Base-by-base conservation (phyloP, 1,284 basidiomycete species). In the Coriolopsis trogii region DNA sequence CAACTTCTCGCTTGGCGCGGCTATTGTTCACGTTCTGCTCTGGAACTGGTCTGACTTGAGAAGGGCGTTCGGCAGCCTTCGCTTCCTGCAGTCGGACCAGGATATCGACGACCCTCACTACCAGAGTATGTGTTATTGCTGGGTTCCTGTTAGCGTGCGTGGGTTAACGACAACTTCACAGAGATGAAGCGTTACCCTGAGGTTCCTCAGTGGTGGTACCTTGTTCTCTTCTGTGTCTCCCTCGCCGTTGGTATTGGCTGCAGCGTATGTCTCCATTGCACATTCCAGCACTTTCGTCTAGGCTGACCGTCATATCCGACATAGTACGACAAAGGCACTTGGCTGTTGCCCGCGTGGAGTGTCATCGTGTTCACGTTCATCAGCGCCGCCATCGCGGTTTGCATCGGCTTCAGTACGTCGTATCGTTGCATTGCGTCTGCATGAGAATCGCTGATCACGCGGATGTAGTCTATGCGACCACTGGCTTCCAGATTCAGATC, bases 181-280 rank as follows among this genome's bases (percentile, higher is more conserved):
- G 77, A 73, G 58, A 81, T 82, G 79, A 70, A 72, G 58, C 75
- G 75, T 53, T 81, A 82, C 61, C 63, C 68, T 23, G 79, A 80
- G 57, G 80, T 81, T 3, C 82, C 82, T 4, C 74, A 76, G 55
- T 79, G 75, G 75, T 81, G 75, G 63, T 84, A 83, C 55, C 62
- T 65, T 0, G 31, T 65, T 0, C 58, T 82, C 15, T 79, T 84
- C 56, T 15, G 78, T 12, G 54, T 67, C n/a, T 78, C 79, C 0
- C 64, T 85, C 16, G 77, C 55, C n/a, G 70, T 84, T 40, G 76
- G 77, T 24, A 79, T 85, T 50, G 79, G 78, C 18, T 79, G 77
- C 62, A 75, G 75, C 49, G 70, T 70, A 52, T 4, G 69, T 62
- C 18, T 15, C 18, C 10, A 9, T 23, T 44, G n/a, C 4, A 20